phyloP scores from a whole-genome alignment of 2,329 filamentous ascomycete genomes.

The Sordariomycetes sp. region DNA sequence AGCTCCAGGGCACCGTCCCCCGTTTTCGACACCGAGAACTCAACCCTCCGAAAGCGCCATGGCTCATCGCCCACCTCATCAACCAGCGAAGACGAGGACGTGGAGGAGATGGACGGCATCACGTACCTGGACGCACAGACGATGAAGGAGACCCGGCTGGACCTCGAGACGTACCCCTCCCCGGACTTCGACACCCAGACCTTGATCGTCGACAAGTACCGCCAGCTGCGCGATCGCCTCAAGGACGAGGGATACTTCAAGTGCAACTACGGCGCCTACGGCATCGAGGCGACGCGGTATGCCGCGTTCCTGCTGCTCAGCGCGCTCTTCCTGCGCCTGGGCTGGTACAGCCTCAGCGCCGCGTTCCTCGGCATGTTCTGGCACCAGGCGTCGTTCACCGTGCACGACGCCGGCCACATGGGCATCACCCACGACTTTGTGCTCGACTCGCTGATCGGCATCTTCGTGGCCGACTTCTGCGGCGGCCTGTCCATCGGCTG shows the following conservation, averaged over 20 bases:
- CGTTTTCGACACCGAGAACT: conserved; percentile 30
- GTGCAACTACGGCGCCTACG: conserved; percentile 76
- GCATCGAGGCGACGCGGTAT: conserved; percentile 65
- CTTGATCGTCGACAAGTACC: conserved; percentile 69
- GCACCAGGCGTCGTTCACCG: conserved; percentile 91
- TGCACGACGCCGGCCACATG: conserved; percentile 95
- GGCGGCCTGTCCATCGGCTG: conserved; percentile 86
- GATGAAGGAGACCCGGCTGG: conserved; percentile 61
- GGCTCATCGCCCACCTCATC: conserved; percentile 8
- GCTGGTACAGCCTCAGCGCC: conserved; percentile 61
- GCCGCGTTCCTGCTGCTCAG: conserved; percentile 47
- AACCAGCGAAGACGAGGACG: conserved; percentile 17
- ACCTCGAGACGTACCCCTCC: conserved; percentile 69
- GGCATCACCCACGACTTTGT: conserved; percentile 90
- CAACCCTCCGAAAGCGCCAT: background rate
- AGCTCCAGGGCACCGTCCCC: conserved; percentile 43
- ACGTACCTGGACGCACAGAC: conserved; percentile 65
- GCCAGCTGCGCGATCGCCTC: conserved; percentile 62
- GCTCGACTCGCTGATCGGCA: conserved; percentile 74
- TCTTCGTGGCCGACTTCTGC: conserved; percentile 79
- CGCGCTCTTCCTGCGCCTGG: conserved; percentile 47
- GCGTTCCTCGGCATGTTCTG: conserved; percentile 73
- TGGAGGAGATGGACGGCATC: conserved; percentile 40
- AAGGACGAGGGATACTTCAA: conserved; percentile 66
- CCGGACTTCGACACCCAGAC: conserved; percentile 65